phyloP scores from a whole-genome alignment of 257 asterid species.

The Solanum neorickii region DNA sequence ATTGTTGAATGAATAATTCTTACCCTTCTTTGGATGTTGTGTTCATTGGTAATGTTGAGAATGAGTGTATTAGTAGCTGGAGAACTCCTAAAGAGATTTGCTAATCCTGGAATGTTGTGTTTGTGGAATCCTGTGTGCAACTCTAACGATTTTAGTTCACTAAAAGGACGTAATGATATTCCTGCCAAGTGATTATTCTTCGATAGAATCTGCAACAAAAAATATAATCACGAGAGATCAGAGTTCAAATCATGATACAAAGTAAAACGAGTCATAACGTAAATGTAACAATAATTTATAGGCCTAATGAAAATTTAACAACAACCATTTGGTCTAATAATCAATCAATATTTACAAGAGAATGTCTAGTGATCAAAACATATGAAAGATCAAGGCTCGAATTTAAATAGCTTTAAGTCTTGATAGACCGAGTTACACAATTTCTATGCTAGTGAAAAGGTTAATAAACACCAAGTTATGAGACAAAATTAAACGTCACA shows the following conservation, averaged over 20 bases:
- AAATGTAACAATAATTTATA: not conserved
- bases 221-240: not conserved
- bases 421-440: not conserved
- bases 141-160: slow-evolving; percentile 44
- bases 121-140: slow-evolving; percentile 42
- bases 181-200: slow-evolving; percentile 27
- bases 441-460: not conserved
- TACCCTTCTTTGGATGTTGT: slow-evolving; percentile 34
- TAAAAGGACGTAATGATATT: slow-evolving; percentile 28
- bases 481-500: not conserved
- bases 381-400: not conserved
- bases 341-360: not conserved
- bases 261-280: not conserved
- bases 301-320: not conserved
- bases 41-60: slow-evolving; percentile 35
- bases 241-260: not conserved
- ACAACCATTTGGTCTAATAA: not conserved
- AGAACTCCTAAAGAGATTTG: slow-evolving; percentile 39
- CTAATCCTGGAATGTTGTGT: slow-evolving; percentile 47
- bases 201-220: slow-evolving; percentile 42
- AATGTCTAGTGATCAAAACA: not conserved
- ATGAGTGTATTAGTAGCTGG: slow-evolving; percentile 41
- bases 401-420: not conserved
- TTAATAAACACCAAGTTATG: not conserved
- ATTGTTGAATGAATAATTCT: not conserved